Conservation (phyloP, 306 rosid genomes). For the Lotus japonicus region DNA sequence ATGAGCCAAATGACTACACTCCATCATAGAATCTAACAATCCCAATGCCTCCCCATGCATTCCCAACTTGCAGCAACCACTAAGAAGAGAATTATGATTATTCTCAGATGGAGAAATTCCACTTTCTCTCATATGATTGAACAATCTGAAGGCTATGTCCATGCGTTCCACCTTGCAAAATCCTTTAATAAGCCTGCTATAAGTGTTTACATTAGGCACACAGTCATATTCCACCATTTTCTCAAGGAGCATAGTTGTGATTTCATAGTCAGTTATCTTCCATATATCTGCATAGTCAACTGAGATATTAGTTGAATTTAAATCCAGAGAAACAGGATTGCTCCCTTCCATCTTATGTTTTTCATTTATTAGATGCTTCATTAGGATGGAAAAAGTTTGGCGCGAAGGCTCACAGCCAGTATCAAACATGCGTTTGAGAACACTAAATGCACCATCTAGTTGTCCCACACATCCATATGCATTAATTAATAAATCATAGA, state of each 20-base stretch:
- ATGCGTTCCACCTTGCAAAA: conserved; percentile 54
- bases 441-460: conserved; percentile 56
- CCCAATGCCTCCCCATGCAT: conserved; percentile 49
- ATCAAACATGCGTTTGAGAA: conserved; percentile 58
- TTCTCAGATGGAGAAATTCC: conserved; percentile 49
- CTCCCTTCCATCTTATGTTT: conserved; percentile 19
- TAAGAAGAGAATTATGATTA: conserved; percentile 52
- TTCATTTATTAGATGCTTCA: conserved; percentile 54
- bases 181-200: conserved; percentile 58
- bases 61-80: conserved; percentile 52
- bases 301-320: conserved; percentile 24
- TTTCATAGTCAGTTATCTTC: conserved; percentile 57
- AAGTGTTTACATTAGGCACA: conserved; percentile 55
- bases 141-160: conserved; percentile 44
- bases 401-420: conserved; percentile 63
- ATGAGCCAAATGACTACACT: conserved; percentile 54
- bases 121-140: conserved; percentile 47
- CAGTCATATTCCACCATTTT: conserved; percentile 61
- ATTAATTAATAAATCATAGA: conserved; percentile 49
- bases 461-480: conserved; percentile 58
- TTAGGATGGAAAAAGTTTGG: conserved; percentile 46
- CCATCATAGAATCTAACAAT: conserved; percentile 57
- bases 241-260: conserved; percentile 43
- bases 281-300: conserved; percentile 38
- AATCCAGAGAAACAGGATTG: conserved; percentile 16